Evolutionary conservation across 2,329 filamentous ascomycete species (phyloP).

Genomic region (Calonectria multiphialidica): DNA sequence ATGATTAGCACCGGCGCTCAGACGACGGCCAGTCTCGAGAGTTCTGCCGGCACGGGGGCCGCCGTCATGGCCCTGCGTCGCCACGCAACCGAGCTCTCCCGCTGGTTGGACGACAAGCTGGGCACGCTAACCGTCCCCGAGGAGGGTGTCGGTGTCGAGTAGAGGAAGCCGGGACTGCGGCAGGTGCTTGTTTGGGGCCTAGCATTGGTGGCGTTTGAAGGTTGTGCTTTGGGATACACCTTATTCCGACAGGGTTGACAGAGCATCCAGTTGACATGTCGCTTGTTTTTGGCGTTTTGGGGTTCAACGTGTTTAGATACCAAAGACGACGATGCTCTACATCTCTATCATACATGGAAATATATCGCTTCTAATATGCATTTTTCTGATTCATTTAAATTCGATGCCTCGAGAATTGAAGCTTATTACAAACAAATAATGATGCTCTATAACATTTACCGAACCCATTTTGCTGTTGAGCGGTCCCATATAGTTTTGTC

Average conservation of each 20-base stretch:
- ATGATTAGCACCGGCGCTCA: conserved; percentile 59
- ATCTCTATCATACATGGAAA: conserved; percentile 28
- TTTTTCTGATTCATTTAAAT: conserved; percentile 17
- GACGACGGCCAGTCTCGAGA: conserved; percentile 56
- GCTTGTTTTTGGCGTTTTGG: conserved; percentile 38
- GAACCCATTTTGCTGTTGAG: conserved; percentile 4
- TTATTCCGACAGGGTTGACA: conserved; percentile 17
- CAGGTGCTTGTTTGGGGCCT: conserved; percentile 18
- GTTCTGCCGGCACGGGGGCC: conserved; percentile 55
- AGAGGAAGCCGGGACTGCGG: not conserved
- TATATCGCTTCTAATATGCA: not conserved
- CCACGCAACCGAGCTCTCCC: conserved; percentile 70
- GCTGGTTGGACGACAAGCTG: conserved; percentile 72
- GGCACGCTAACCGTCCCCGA: conserved; percentile 65
- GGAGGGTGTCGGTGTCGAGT: conserved; percentile 59
- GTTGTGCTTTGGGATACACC: conserved; percentile 29
- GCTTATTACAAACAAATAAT: conserved; percentile 32
- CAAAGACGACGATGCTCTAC: conserved; percentile 30
- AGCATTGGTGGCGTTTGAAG: conserved; percentile 40
- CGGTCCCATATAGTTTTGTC: not conserved
- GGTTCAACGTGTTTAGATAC: conserved; percentile 37
- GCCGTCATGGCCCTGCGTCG: conserved; percentile 65
- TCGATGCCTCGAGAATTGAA: conserved; percentile 13
- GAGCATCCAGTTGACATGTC: conserved; percentile 11
- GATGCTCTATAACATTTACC: conserved; percentile 6